These are phyloP conservation scores for Diaporthe vexans DNA, from an alignment of 2,329 filamentous ascomycete genomes.

Conservation along the genomic window DNA sequence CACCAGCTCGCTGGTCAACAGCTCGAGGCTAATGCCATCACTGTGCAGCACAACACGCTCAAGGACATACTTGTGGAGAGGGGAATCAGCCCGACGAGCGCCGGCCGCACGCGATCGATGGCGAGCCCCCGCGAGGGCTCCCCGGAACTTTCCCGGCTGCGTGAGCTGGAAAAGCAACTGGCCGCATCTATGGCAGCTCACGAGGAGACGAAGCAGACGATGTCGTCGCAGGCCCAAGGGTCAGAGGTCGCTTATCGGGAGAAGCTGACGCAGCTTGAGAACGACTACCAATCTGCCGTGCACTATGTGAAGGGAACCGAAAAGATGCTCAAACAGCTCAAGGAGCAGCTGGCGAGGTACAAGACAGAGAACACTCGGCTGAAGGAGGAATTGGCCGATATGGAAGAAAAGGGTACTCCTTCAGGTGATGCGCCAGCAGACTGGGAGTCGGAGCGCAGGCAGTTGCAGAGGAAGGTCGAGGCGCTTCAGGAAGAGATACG, in stretches of 20 bases:
- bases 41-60: constrained; percentile 91
- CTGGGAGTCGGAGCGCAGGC: constrained; percentile 82
- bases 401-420: constrained; percentile 64
- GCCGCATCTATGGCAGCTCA: constrained; percentile 82
- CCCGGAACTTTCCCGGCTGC: constrained; percentile 83
- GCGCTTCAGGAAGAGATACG: constrained; percentile 78
- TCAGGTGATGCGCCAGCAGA: constrained; percentile 63
- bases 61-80: constrained; percentile 94
- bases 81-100: constrained; percentile 83
- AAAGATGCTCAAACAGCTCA: constrained; percentile 99
- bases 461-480: constrained; percentile 77
- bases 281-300: constrained; percentile 97
- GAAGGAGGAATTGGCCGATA: constrained; percentile 82
- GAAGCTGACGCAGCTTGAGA: constrained; percentile 93
- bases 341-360: constrained; percentile 94
- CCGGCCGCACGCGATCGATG: constrained; percentile 78
- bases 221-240: constrained; percentile 85
- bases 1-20: constrained; percentile 87
- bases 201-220: constrained; percentile 84
- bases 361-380: constrained; percentile 88
- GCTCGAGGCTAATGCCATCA: constrained; percentile 92
- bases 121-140: constrained; percentile 82
- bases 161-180: constrained; percentile 91
- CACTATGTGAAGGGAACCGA: constrained; percentile 99
- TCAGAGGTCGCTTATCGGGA: constrained; percentile 92